Conservation (phyloP, 2,329 filamentous ascomycete species). For the Periconia digitata region DNA sequence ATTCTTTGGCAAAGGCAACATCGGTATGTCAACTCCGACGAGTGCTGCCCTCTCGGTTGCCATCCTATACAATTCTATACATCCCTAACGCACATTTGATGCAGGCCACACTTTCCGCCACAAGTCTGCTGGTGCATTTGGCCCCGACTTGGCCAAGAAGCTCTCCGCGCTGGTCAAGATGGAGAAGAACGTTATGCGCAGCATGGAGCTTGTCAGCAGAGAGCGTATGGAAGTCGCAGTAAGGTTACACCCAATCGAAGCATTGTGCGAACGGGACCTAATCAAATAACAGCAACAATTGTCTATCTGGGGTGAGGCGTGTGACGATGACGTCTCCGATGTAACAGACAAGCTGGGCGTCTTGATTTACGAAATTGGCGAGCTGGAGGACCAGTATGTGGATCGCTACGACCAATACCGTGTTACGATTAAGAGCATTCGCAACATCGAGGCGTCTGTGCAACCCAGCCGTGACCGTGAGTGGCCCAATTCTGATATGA, state of each 20-base stretch:
- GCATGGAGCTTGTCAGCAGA: slow-evolving; percentile 88
- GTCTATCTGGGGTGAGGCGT: slow-evolving; percentile 93
- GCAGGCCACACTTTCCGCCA: slow-evolving; percentile 71
- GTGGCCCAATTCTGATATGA: slow-evolving; percentile 36
- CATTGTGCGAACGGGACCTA: slow-evolving; percentile 15
- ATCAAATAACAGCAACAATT: slow-evolving; percentile 78
- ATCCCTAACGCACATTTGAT: slow-evolving; percentile 11
- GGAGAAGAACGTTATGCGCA: slow-evolving; percentile 99
- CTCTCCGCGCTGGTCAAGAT: slow-evolving; percentile 98
- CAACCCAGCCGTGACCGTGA: slow-evolving; percentile 95
- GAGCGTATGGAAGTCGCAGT: slow-evolving; percentile 99
- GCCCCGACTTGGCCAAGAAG: slow-evolving; percentile 93
- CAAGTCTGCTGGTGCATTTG: slow-evolving; percentile 75
- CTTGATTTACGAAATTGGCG: slow-evolving; percentile 95
- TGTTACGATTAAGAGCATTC: slow-evolving; percentile 98
- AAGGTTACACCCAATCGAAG: slow-evolving; percentile 50
- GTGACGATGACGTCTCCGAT: slow-evolving; percentile 97
- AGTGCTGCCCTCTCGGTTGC: not conserved
- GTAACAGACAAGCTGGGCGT: slow-evolving; percentile 99
- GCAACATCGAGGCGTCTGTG: slow-evolving; percentile 97
- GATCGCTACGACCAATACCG: slow-evolving; percentile 99
- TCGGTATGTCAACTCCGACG: slow-evolving; percentile 64
- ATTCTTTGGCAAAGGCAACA: slow-evolving; percentile 81
- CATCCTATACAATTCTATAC: not conserved
- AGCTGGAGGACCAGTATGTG: slow-evolving; percentile 97